Conservation (phyloP, 495 filamentous ascomycete species). For the Rostrohypoxylon terebratum region DNA sequence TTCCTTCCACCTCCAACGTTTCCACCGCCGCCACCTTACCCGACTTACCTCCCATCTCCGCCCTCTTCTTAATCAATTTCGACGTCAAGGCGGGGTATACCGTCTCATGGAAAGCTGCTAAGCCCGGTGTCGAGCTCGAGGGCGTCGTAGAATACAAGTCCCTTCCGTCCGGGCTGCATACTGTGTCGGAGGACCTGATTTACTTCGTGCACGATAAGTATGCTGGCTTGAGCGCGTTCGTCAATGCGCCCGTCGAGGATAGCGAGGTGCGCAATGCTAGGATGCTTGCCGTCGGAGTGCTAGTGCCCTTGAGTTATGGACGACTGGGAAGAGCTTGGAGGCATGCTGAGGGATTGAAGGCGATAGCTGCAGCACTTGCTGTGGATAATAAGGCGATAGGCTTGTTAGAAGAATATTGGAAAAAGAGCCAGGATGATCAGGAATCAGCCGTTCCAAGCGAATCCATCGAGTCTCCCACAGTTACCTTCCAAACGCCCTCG, state of each 20-base stretch:
- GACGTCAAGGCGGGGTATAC: constrained; percentile 88
- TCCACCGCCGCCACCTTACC: constrained; percentile 51
- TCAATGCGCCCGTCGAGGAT: constrained; percentile 81
- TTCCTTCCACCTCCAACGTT: constrained; percentile 47
- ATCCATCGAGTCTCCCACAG: constrained; percentile 64
- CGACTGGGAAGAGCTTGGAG: constrained; percentile 90
- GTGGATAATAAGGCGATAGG: constrained; percentile 66
- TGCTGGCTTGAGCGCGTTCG: constrained; percentile 92
- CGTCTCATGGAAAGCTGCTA: constrained; percentile 84
- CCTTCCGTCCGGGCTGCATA: constrained; percentile 91
- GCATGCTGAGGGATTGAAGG: constrained; percentile 80
- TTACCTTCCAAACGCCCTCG: constrained; percentile 46
- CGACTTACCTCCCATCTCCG: constrained; percentile 78
- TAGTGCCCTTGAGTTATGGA: constrained; percentile 88
- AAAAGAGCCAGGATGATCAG: constrained; percentile 65
- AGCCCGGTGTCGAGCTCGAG: constrained; percentile 80
- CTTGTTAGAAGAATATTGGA: constrained; percentile 83
- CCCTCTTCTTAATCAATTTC: constrained; percentile 88
- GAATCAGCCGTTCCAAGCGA: constrained; percentile 62
- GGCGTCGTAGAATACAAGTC: constrained; percentile 94
- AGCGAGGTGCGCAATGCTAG: constrained; percentile 84
- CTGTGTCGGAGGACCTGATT: constrained; percentile 86
- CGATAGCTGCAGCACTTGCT: constrained; percentile 73
- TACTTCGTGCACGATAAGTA: constrained; percentile 90
- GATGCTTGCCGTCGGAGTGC: constrained; percentile 89